Base-by-base conservation (phyloP, 441 rosid species). In the Omphalea diandra region DNA sequence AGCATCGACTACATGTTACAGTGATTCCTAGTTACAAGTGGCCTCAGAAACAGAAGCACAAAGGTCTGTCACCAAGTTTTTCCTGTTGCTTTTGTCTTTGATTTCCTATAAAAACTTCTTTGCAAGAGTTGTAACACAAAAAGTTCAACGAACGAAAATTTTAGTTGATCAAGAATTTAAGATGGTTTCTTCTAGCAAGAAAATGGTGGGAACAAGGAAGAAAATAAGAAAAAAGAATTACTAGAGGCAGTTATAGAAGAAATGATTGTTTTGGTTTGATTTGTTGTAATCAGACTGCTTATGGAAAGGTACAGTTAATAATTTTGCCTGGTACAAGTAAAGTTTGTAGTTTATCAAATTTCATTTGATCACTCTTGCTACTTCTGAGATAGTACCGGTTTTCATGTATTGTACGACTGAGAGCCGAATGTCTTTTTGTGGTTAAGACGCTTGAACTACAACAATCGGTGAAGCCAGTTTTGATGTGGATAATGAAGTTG, bases 131-230 rank as follows among this genome's bases (percentile, higher is more conserved):
- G n/a, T n/a, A n/a, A n/a, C n/a, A n/a, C n/a, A n/a, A n/a, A n/a
- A n/a, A n/a, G n/a, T n/a, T 35, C 44, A 50, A 61, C 63, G 70
- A 32, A 29, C 73, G 12, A 75, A 67, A 17, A 41, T 69, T 60
- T 53, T 44, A 60, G 74, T 72, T 74, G 69, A 67, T 78, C 58
- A 65, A 63, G 29, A 43, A 52, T n/a, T n/a, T n/a, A n/a, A n/a
- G n/a, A n/a, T n/a, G 62, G 71, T 55, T 33, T 64, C 63, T 58
- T 67, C 77, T 69, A 12, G 7, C n/a, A n/a, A n/a, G 24, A n/a
- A 47, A 60, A 17, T 33, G 43, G 32, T 33, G 44, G 6, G 38
- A 52, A 56, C 44, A 38, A 66, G 17, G 12, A 14, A 57, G 2
- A 31, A n/a, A n/a, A n/a, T 2, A 6, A 24, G 26, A 54, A 60